Evolutionary conservation across 176 grass and related monocot species (phyloP).

Genomic region (Eragrostis nindensis): DNA sequence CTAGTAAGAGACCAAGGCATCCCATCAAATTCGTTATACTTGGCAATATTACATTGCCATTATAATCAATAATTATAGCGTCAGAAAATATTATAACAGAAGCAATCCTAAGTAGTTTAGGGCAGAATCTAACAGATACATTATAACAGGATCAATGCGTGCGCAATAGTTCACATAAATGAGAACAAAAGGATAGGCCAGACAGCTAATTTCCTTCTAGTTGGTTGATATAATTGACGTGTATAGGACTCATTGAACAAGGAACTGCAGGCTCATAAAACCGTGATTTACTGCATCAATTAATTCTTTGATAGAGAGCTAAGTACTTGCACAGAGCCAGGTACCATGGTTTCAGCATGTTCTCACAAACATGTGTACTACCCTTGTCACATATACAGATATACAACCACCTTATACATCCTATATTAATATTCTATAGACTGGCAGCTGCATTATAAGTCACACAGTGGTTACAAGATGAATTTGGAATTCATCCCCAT

Average conservation of each 20-base stretch:
- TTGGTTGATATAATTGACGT: neutral
- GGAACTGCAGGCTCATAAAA: neutral
- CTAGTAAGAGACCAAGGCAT: neutral
- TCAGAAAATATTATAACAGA: neutral
- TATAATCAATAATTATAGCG: neutral
- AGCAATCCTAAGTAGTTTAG: neutral
- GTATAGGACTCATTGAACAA: neutral
- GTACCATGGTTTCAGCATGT: neutral
- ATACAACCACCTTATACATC: neutral
- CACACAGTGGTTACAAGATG: neutral
- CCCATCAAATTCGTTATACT: neutral
- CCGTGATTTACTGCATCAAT: neutral
- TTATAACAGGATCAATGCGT: neutral
- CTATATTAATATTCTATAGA: neutral
- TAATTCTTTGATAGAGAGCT: too few relatives aligned
- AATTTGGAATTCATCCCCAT: neutral
- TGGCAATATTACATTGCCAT: too few relatives aligned
- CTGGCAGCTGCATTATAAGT: neutral
- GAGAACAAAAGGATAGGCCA: neutral
- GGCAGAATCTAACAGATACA: too few relatives aligned
- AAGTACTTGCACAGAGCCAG: neutral
- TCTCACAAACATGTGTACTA: neutral
- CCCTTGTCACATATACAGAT: neutral
- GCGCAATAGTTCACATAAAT: neutral
- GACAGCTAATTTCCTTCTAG: constrained; percentile 7